These are phyloP conservation scores for Prunus fruticosa DNA, from an alignment of 306 rosid genomes.

Conservation along the genomic window DNA sequence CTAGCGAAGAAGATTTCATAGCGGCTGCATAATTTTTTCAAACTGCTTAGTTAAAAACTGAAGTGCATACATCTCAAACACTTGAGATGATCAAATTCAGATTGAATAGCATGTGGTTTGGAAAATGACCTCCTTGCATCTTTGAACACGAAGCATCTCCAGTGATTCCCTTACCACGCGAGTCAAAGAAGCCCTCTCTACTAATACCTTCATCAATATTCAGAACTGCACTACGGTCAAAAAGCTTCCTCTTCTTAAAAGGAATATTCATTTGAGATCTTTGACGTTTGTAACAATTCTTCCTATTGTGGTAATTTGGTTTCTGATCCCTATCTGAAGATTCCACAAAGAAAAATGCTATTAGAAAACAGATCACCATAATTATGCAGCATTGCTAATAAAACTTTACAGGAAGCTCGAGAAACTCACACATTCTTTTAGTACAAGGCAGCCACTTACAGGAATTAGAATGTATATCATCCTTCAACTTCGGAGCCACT, in stretches of 20 bases:
- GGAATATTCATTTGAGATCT: slow-evolving; percentile 80
- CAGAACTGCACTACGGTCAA: slow-evolving; percentile 41
- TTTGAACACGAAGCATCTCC: slow-evolving; percentile 41
- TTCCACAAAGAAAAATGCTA: slow-evolving; percentile 19
- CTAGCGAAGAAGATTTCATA: slow-evolving; percentile 42
- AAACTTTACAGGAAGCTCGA: background rate
- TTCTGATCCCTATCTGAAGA: slow-evolving; percentile 49
- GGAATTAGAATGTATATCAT: slow-evolving; percentile 34
- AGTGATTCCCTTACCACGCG: slow-evolving; percentile 37
- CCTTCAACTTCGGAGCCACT: slow-evolving; percentile 49
- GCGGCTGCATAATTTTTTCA: slow-evolving; percentile 41
- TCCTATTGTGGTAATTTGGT: slow-evolving; percentile 49
- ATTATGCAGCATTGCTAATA: background rate
- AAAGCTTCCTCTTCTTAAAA: slow-evolving; percentile 81
- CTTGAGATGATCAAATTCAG: slow-evolving; percentile 3
- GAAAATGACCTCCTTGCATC: slow-evolving; percentile 46
- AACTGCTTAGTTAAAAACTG: slow-evolving; percentile 21
- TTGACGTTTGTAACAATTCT: slow-evolving; percentile 53
- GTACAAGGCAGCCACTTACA: slow-evolving; percentile 42
- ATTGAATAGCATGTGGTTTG: slow-evolving; percentile 19
- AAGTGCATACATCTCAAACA: slow-evolving; percentile 16
- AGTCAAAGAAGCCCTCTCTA: slow-evolving; percentile 38
- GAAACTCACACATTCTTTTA: slow-evolving; percentile 2
- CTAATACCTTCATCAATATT: slow-evolving; percentile 44
- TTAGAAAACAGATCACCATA: slow-evolving; percentile 21